Evolutionary conservation across 495 filamentous ascomycete species (phyloP), one percentile per base, ranked within the genome.

Genomic region (Podospora australis): DNA sequence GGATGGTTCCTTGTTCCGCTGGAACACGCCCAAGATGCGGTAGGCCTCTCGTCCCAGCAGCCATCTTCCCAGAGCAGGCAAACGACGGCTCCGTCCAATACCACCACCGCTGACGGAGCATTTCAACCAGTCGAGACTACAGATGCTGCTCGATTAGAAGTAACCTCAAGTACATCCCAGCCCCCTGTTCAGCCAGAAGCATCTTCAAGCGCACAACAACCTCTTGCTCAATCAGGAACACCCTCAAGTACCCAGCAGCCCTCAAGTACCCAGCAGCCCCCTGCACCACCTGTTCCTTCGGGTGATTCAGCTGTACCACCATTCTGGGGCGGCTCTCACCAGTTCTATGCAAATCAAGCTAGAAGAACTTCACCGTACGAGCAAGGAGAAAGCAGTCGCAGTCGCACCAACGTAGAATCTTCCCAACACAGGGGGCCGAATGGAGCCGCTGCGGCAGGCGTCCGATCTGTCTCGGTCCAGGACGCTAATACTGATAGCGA

Each of bases 1-100:
- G 87, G 87, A 6, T 94, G 87, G 87, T 82, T 79, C 19, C 61
- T 94, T 22, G 66, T 85, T 25, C 85, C 85, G 44, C 71, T 89
- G 9, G 75, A 84, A 30, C 71, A 82, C 13, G 46, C 79, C 14
- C 71, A 77, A n/a, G 67, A 36, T 17, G 32, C n/a, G 32, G 32
- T 36, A 13, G 32, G 19, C 23, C 29, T 23, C n/a, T 47, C 20
- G 43, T 25, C 10, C 48, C 48, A 38, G 39, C 41, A 20, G 24
- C 24, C 23, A 48, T 11, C 2, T n/a, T 17, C 6, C 9, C 20
- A 17, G 11, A 10, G 6, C 22, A 36, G 32, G n/a, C 32, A n/a
- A 19, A 36, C n/a, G 0, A 16, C 32, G 5, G 14, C 32, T 17
- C 19, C 19, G 32, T 36, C 32, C 9, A 16, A 17, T n/a, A 17